Evolutionary conservation across 2,329 filamentous ascomycete genomes (phyloP).

Genomic region (Paradendryphiella salina): DNA sequence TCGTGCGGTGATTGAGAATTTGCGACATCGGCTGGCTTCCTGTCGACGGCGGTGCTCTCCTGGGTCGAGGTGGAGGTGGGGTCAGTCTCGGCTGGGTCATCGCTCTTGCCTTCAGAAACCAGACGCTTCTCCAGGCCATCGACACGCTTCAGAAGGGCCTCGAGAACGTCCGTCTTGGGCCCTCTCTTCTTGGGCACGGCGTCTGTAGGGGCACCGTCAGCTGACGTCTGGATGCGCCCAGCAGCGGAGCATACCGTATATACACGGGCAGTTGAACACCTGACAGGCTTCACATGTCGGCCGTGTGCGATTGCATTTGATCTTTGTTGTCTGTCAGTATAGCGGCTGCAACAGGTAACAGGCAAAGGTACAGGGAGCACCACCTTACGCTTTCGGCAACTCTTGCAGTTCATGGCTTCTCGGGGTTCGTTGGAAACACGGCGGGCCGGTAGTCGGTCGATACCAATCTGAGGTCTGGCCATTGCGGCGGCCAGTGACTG

Average conservation of each 20-base stretch:
- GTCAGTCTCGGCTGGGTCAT: constrained; percentile 40
- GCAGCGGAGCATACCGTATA: constrained; percentile 68
- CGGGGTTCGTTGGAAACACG: constrained; percentile 74
- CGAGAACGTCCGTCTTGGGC: constrained; percentile 85
- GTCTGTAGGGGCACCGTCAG: constrained; percentile 57
- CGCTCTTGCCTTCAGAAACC: constrained; percentile 59
- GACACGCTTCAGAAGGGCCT: constrained; percentile 80
- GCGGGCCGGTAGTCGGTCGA: constrained; percentile 74
- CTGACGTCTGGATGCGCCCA: constrained; percentile 9
- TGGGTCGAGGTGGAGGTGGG: constrained; percentile 20
- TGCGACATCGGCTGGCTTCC: constrained; percentile 24
- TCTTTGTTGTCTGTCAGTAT: constrained; percentile 57
- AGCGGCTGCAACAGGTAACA: background rate
- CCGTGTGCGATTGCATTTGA: constrained; percentile 85
- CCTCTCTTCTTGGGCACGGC: constrained; percentile 87
- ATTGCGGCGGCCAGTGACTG: constrained; percentile 52
- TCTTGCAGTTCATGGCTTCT: constrained; percentile 96
- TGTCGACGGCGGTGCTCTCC: constrained; percentile 29
- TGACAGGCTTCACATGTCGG: constrained; percentile 88
- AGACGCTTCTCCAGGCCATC: constrained; percentile 81
- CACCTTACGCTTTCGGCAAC: constrained; percentile 89
- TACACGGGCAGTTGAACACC: constrained; percentile 83
- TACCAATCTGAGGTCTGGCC: constrained; percentile 77
- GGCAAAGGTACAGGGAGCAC: constrained; percentile 10
- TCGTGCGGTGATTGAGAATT: constrained; percentile 29